These are phyloP conservation scores for Pseudohalonectria lignicola DNA, from an alignment of 2,329 filamentous ascomycete genomes.

Conservation along the genomic window DNA sequence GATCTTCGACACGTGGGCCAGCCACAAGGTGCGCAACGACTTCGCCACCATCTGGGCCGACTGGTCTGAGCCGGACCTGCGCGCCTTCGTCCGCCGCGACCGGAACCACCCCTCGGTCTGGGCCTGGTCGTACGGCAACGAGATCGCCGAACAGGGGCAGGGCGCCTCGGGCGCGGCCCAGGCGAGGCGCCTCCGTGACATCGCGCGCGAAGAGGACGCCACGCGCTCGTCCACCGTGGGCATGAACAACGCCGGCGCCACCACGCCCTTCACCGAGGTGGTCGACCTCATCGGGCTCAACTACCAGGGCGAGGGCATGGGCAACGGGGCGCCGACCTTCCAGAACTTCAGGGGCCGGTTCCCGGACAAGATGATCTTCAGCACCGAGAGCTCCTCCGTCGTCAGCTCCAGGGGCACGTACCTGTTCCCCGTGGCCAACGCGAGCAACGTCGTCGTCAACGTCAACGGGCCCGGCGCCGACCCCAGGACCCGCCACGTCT, in stretches of 20 bases:
- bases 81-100: slow-evolving; percentile 39
- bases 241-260: slow-evolving; percentile 33
- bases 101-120: slow-evolving; percentile 42
- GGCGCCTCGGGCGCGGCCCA: slow-evolving; percentile 16
- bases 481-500: slow-evolving; percentile 23
- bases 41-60: slow-evolving; percentile 39
- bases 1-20: slow-evolving; percentile 40
- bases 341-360: slow-evolving; percentile 29
- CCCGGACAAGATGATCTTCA: slow-evolving; percentile 34
- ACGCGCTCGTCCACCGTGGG: slow-evolving; percentile 31
- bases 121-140: slow-evolving; percentile 43
- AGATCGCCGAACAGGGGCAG: slow-evolving; percentile 34
- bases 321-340: slow-evolving; percentile 18
- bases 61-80: slow-evolving; percentile 41
- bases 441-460: slow-evolving; percentile 16
- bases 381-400: slow-evolving; percentile 29
- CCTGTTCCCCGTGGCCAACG: slow-evolving; percentile 35
- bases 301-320: slow-evolving; percentile 41
- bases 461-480: slow-evolving; percentile 28
- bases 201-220: slow-evolving; percentile 32
- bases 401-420: slow-evolving; percentile 40
- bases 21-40: slow-evolving; percentile 33
- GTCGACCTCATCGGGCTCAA: slow-evolving; percentile 41
- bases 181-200: slow-evolving; percentile 24
- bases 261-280: slow-evolving; percentile 23